Conservation (phyloP, 2,329 filamentous ascomycete species). For the Trichophyton verrucosum region DNA sequence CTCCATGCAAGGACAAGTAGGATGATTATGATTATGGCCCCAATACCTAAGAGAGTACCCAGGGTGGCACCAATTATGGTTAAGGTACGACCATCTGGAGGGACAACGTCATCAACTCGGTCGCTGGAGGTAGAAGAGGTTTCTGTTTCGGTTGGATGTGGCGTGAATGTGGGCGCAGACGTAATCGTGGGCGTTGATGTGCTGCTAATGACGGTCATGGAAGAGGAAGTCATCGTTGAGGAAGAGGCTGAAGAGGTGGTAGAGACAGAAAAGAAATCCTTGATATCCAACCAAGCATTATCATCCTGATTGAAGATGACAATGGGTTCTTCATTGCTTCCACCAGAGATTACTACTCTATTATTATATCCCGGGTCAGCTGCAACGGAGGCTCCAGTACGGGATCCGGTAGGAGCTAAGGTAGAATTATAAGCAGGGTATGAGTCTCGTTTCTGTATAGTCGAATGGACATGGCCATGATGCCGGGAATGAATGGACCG, state of each 20-base stretch:
- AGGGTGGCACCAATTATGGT: constrained; percentile 71
- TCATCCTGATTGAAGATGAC: constrained; percentile 62
- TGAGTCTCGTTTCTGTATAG: constrained; percentile 40
- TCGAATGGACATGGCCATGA: constrained; percentile 12
- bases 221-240: constrained; percentile 15
- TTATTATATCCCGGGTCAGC: constrained; percentile 52
- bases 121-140: constrained; percentile 19
- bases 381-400: constrained; percentile 61
- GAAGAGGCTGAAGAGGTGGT: constrained; percentile 16
- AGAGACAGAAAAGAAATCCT: constrained; percentile 42
- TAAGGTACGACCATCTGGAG: constrained; percentile 21
- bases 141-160: constrained; percentile 17
- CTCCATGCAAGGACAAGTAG: constrained; percentile 43
- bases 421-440: constrained; percentile 73
- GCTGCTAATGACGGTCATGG: constrained; percentile 1
- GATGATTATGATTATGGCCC: constrained; percentile 56
- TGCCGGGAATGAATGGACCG: not conserved
- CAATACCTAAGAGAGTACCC: constrained; percentile 65
- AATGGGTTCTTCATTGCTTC: constrained; percentile 53
- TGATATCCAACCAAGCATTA: constrained; percentile 69
- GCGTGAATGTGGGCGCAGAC: constrained; percentile 21
- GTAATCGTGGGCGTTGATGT: not conserved
- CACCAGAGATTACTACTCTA: constrained; percentile 66
- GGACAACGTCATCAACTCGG: constrained; percentile 23
- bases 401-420: constrained; percentile 51